Evolutionary conservation across 2,329 filamentous ascomycete genomes (phyloP), one percentile per base, ranked within the genome.

Genomic region (Daldinia sp.): DNA sequence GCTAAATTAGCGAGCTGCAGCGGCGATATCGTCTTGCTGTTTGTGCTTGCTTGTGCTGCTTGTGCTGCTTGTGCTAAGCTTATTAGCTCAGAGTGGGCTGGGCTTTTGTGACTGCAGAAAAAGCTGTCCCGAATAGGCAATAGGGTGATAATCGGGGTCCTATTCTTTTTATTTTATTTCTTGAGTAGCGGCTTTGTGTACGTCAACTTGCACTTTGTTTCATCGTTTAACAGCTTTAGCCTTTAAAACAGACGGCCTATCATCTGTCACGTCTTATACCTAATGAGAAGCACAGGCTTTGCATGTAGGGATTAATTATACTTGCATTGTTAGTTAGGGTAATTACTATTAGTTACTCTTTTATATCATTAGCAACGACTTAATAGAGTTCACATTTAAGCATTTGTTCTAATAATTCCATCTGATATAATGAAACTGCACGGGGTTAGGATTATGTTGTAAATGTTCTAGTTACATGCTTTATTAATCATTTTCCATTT

Each of bases 101-200:
- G 46, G 46, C 46, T 51, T 51, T 51, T 63, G 53, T 68, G 61
- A 63, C 57, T 66, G 65, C 33, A 35, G 50, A 63, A 65, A 70
- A 62, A 74, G 71, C 68, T 71, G 67, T 73, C 68, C 60, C 37
- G 50, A 74, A 72, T 63, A 26, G 72, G 72, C 56, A 69, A 37
- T 59, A 62, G 26, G 48, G 51, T 48, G 70, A 65, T 51, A 67
- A 71, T 71, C 70, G 66, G 63, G 65, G 68, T 61, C 67, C 42
- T 65, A 13, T 39, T 59, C 13, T 39, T 67, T 15, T 61, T 65
- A 33, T 63, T 15, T 37, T 62, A 9, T 37, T 50, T 55, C 39
- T 30, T 53, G 56, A 33, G 37, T 65, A 48, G 58, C 35, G 51
- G 44, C 20, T 13, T 12, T n/a, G 30, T 7, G 26, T 65, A 65